A percentile compares a stretch with the other conserved stretches of the same genome.
These are phyloP conservation scores for Beauveria sp. DNA, from an alignment of 2,329 filamentous ascomycete genomes.

Conservation along the genomic window DNA sequence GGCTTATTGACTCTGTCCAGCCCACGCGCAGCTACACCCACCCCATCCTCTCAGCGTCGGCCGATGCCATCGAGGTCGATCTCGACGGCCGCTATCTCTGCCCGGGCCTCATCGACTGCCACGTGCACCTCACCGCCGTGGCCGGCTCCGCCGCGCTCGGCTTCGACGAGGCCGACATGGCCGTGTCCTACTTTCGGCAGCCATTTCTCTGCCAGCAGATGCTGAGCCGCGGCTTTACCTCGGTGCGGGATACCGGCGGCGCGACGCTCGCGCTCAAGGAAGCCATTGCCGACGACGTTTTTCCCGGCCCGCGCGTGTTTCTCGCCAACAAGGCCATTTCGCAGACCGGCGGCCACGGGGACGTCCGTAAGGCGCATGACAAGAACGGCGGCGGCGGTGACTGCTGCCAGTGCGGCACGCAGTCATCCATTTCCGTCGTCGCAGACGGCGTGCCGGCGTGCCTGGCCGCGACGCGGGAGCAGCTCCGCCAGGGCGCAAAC, in stretches of 20 bases:
- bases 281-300: constrained; percentile 47
- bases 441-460: constrained; percentile 50
- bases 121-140: constrained; percentile 25
- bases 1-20: constrained; percentile 24
- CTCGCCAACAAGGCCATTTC: constrained; percentile 45
- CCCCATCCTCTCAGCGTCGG: not conserved
- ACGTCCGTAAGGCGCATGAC: constrained; percentile 38
- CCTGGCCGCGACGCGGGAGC: constrained; percentile 42
- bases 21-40: not conserved
- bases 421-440: constrained; percentile 30
- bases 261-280: constrained; percentile 47
- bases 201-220: constrained; percentile 42
- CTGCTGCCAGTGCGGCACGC: constrained; percentile 32
- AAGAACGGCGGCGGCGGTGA: constrained; percentile 41
- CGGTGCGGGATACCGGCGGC: constrained; percentile 50
- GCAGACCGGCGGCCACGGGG: constrained; percentile 52
- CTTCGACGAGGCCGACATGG: constrained; percentile 22
- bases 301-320: constrained; percentile 48
- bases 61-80: constrained; percentile 16
- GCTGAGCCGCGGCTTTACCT: constrained; percentile 50
- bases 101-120: constrained; percentile 27
- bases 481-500: constrained; percentile 48
- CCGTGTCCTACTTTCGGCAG: constrained; percentile 35
- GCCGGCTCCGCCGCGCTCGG: constrained; percentile 21
- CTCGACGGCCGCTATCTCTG: constrained; percentile 23